Evolutionary conservation across 2,329 filamentous ascomycete genomes (phyloP), one percentile per base, ranked within the genome.

Genomic region (Fusarium globosum): DNA sequence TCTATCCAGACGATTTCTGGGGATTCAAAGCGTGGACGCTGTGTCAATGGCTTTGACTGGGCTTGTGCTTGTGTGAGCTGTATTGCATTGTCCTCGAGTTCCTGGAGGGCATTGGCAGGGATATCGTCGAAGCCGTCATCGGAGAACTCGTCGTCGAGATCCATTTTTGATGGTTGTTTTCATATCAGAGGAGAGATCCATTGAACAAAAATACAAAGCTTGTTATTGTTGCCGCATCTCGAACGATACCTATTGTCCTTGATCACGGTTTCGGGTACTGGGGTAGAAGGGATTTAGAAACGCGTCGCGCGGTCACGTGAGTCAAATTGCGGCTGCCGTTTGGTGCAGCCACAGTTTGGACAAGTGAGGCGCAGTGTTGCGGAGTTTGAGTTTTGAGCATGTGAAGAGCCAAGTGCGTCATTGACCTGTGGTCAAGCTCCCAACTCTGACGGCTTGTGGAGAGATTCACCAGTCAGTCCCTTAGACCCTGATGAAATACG

Each of bases 101-200:
- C 89, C 75, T 89, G 85, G 7, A 92, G 82, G 52, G 85, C 84
- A 71, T 87, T 86, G 70, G 87, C 85, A 72, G 90, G 88, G 46
- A 92, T 82, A 45, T 87, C 85, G 79, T 92, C 89, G 74, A 93
- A 85, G 68, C 86, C 89, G 78, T 91, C 90, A 79, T 92, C 90
- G 67, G 86, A 89, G 78, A 90, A 92, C 69, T 89, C 87, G 82
- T 89, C 87, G 82, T 91, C 89, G 82, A 83, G 65, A 65, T 83
- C 81, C 82, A 84, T 84, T 65, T 59, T 72, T 71, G 62, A 71
- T 70, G 76, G 71, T 58, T 52, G 16, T 49, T 56, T 30, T 41
- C 14, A 21, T 49, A 46, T 23, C 41, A 56, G 23, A 51, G 38
- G 48, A 18, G 41, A 73, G 33, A 74, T 74, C 76, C 77, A 78